These are phyloP conservation scores for Domatiomyces globalis DNA, from an alignment of 2,329 filamentous ascomycete species.

Conservation along the genomic window DNA sequence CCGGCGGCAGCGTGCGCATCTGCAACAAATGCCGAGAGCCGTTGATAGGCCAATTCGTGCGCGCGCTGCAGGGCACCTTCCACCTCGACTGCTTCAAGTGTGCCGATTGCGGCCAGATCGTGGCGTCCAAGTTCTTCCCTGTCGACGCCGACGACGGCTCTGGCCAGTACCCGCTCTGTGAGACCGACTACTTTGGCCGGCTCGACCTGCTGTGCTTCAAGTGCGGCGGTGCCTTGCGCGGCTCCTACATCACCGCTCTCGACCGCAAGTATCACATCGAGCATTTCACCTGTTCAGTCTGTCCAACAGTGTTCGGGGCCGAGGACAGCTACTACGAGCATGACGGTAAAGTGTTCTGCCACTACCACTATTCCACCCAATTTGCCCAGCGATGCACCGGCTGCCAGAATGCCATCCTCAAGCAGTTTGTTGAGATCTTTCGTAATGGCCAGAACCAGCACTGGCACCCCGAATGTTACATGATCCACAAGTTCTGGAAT, in stretches of 20 bases:
- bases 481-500: slow-evolving; percentile 99
- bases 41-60: slow-evolving; percentile 88
- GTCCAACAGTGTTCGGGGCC: slow-evolving; percentile 92
- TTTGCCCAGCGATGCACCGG: slow-evolving; percentile 94
- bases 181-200: slow-evolving; percentile 92
- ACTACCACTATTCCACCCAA: slow-evolving; percentile 96
- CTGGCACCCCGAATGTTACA: slow-evolving; percentile 99
- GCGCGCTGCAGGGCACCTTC: slow-evolving; percentile 83
- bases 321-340: slow-evolving; percentile 99
- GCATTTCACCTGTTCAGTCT: slow-evolving; percentile 96
- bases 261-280: slow-evolving; percentile 98
- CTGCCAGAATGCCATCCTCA: slow-evolving; percentile 90
- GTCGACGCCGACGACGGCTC: slow-evolving; percentile 78
- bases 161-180: slow-evolving; percentile 81
- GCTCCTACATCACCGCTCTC: slow-evolving; percentile 93
- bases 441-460: slow-evolving; percentile 96
- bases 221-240: slow-evolving; percentile 81
- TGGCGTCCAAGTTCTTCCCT: slow-evolving; percentile 97
- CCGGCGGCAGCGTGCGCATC: slow-evolving; percentile 34
- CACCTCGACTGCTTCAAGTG: slow-evolving; percentile 98
- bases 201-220: slow-evolving; percentile 82
- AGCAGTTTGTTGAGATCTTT: slow-evolving; percentile 98
- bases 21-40: slow-evolving; percentile 79
- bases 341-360: slow-evolving; percentile 89
- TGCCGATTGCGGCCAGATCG: slow-evolving; percentile 88